Evolutionary conservation across 306 rosid genomes (phyloP), one percentile per base, ranked within the genome.

Genomic region (Lupinus albus): DNA sequence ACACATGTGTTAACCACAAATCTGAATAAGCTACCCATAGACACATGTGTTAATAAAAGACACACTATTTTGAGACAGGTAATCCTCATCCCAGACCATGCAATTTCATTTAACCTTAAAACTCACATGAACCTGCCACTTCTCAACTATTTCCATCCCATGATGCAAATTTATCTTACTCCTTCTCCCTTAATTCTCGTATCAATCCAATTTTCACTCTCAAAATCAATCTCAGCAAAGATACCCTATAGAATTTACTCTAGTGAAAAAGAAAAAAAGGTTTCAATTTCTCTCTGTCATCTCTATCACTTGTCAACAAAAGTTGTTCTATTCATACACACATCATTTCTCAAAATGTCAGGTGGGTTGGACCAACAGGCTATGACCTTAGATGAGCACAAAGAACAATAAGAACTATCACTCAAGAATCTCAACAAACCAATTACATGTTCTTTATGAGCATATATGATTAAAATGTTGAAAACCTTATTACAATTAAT

Each of bases 341-440:
- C 44, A 36, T 3, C 15, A 0, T 35, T 36, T 47, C 45, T 48
- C 20, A 69, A 77, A 83, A 81, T 91, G 97, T 88, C 97, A 53
- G 93, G 93, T 30, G 97, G 96, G 91, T 87, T 76, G 97, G 94
- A 61, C 89, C 87, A 70, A 83, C 84, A 0, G 84, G 70, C 64
- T 64, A 49, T 56, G 96, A 85, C 61, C 82, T 88, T 7, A 79
- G 84, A 38, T 13, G 78, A 36, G 1, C 83, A 70, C 86, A 83
- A 78, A 76, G 85, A 81, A 64, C 33, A 64, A 8, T 62, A 73
- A 25, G 83, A 85, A 10, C 68, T 50, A 5, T 11, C 74, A 50
- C 68, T 62, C 50, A 78, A 68, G 35, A 64, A 35, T 35, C 49
- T 9, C 51, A 18, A 49, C 51, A 61, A 66, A 41, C 8, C 56